Base-by-base conservation (phyloP, 1,139 yeast genomes). In the Zygoascus hellenicus region DNA sequence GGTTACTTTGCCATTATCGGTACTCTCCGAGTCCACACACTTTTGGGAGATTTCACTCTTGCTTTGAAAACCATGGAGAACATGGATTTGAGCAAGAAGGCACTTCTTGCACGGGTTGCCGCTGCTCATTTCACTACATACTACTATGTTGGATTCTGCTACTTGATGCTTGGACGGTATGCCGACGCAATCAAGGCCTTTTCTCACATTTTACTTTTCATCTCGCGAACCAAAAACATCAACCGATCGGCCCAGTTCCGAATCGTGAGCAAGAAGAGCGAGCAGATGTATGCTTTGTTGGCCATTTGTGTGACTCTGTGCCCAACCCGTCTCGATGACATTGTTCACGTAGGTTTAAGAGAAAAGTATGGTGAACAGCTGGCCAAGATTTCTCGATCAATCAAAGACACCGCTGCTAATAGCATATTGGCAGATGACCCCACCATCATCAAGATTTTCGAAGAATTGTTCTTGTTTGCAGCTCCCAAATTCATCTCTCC, bases 1-100 rank as follows among this genome's bases (percentile, higher is more conserved):
- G 78, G 78, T n/a, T 74, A 74, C 59, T 74, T 71, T 56, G 67
- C 74, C 43, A 61, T 72, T 49, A 72, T 74, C 60, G 78, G 77
- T 6, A 64, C 74, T 41, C 58, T 74, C 49, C 67, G 77, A 54
- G 75, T 72, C 33, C 78, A 74, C 58, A 71, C 76, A 7, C 57
- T 73, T 38, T 61, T 72, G 34, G 78, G 77, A 46, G 78, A 74
- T 58, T 74, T 69, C 60, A 62, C 75, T 0, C 62, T 73, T 48
- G 77, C 77, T 19, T 64, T 74, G 52, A 67, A 72, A 61, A 70
- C 76, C 5, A 65, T 73, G 68, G 75, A 72, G 54, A 67, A 68
- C 48, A 68, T 74, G 46, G 74, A 72, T 48, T 61, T 74, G 52
- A 70, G 69, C 56, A 74, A 72, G 58, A 36, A 38, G 38, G 72